These are phyloP conservation scores for Ceratocystis albifundus DNA, from an alignment of 2,329 filamentous ascomycete species.

Conservation along the genomic window DNA sequence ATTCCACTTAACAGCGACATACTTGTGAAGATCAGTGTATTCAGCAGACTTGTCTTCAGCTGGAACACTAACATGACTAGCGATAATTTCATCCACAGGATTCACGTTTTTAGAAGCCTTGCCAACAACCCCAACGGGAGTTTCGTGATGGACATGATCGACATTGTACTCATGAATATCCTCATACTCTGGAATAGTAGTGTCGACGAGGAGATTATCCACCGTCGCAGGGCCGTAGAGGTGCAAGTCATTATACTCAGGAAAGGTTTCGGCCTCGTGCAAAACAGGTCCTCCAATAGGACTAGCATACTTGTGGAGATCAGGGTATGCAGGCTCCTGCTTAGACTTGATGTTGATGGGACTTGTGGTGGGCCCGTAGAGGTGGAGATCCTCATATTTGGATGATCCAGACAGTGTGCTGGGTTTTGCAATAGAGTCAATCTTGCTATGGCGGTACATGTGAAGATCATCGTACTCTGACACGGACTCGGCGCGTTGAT, in stretches of 20 bases:
- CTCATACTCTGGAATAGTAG: constrained; percentile 30
- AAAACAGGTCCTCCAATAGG: constrained; percentile 29
- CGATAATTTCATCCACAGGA: constrained; percentile 32
- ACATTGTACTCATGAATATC: constrained; percentile 34
- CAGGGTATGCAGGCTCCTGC: constrained; percentile 30
- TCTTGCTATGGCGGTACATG: constrained; percentile 31
- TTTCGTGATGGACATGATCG: constrained; percentile 25
- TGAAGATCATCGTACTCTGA: constrained; percentile 30
- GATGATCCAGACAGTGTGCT: constrained; percentile 22
- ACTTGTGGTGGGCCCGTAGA: constrained; percentile 29
- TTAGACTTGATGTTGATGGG: constrained; percentile 29
- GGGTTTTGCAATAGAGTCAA: constrained; percentile 26
- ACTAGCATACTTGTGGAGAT: constrained; percentile 33
- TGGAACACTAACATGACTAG: constrained; percentile 26
- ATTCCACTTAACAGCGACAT: constrained; percentile 30
- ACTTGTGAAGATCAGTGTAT: constrained; percentile 25
- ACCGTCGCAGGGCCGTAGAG: constrained; percentile 31
- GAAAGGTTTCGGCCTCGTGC: constrained; percentile 27
- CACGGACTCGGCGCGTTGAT: constrained; percentile 22
- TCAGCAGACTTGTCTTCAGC: constrained; percentile 11
- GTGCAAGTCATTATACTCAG: constrained; percentile 35
- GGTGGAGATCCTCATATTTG: constrained; percentile 32
- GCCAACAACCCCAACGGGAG: constrained; percentile 13
- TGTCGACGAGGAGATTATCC: constrained; percentile 33
- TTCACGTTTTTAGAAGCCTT: constrained; percentile 27